These are phyloP conservation scores for Phascolomyces articulosus DNA, from an alignment of 371 early-diverging fungal species.

Conservation along the genomic window DNA sequence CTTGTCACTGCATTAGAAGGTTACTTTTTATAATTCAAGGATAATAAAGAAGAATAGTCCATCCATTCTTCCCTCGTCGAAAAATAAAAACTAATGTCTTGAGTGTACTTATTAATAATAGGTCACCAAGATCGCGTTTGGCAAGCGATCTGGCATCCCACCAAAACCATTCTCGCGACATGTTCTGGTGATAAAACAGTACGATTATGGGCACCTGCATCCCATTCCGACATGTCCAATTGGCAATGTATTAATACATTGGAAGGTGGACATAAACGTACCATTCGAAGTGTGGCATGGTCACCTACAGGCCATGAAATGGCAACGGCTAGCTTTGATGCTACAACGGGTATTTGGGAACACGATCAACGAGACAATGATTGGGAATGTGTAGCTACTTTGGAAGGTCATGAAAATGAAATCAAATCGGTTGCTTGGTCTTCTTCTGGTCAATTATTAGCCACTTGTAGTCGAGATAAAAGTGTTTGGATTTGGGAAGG, in stretches of 20 bases:
- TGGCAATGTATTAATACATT: slow-evolving; percentile 82
- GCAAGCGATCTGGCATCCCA: slow-evolving; percentile 91
- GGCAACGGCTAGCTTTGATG: slow-evolving; percentile 94
- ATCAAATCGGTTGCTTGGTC: slow-evolving; percentile 94
- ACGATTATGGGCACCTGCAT: slow-evolving; percentile 76
- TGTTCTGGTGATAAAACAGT: slow-evolving; percentile 89
- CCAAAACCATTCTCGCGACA: slow-evolving; percentile 72
- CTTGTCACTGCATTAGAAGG: slow-evolving; percentile 47
- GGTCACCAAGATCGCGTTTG: slow-evolving; percentile 93
- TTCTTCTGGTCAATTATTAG: slow-evolving; percentile 77
- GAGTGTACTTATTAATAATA: slow-evolving; percentile 16
- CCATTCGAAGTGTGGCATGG: slow-evolving; percentile 90
- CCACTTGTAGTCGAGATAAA: slow-evolving; percentile 95
- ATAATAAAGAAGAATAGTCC: no score
- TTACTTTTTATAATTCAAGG: no score
- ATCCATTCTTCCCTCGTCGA: not conserved
- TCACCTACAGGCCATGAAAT: slow-evolving; percentile 76
- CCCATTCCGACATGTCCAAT: slow-evolving; percentile 38
- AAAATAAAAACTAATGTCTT: not conserved
- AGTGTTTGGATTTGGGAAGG: slow-evolving; percentile 98
- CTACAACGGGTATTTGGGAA: slow-evolving; percentile 93
- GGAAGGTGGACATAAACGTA: slow-evolving; percentile 89
- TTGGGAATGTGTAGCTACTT: slow-evolving; percentile 90
- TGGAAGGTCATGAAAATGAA: slow-evolving; percentile 99
- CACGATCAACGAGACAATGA: slow-evolving; percentile 51